These are phyloP conservation scores for Sarocladium strictum DNA, from an alignment of 2,329 filamentous ascomycete species.

Conservation along the genomic window DNA sequence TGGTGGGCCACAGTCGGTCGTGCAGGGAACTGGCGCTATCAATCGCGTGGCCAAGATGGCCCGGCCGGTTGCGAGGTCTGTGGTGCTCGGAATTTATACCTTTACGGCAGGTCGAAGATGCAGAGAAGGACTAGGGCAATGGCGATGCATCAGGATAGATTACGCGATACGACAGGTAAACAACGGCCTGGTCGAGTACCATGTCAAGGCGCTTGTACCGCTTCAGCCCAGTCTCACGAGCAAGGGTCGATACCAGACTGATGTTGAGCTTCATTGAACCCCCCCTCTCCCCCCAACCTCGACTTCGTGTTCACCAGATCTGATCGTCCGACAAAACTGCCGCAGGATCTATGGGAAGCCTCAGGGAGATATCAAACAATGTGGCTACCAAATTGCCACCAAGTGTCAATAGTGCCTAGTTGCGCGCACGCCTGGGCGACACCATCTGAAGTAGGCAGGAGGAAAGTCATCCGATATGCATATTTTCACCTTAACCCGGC, in stretches of 20 bases:
- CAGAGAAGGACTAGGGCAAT: background rate
- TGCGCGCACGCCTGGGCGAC: background rate
- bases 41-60: background rate
- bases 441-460: slow-evolving; percentile 4
- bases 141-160: background rate
- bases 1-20: background rate
- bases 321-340: too few relatives aligned
- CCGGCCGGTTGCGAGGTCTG: background rate
- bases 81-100: background rate
- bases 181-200: too few relatives aligned
- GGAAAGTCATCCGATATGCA: background rate
- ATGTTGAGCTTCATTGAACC: too few relatives aligned
- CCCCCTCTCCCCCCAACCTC: too few relatives aligned
- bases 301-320: too few relatives aligned
- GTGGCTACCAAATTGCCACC: too few relatives aligned
- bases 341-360: too few relatives aligned
- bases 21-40: background rate
- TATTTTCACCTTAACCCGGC: background rate
- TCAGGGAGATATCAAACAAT: too few relatives aligned
- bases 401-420: background rate
- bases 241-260: too few relatives aligned
- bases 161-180: background rate
- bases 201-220: too few relatives aligned
- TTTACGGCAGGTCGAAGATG: background rate
- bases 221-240: too few relatives aligned